phyloP scores from a whole-genome alignment of 2,329 filamentous ascomycete species.

The Claviceps fusiformis region DNA sequence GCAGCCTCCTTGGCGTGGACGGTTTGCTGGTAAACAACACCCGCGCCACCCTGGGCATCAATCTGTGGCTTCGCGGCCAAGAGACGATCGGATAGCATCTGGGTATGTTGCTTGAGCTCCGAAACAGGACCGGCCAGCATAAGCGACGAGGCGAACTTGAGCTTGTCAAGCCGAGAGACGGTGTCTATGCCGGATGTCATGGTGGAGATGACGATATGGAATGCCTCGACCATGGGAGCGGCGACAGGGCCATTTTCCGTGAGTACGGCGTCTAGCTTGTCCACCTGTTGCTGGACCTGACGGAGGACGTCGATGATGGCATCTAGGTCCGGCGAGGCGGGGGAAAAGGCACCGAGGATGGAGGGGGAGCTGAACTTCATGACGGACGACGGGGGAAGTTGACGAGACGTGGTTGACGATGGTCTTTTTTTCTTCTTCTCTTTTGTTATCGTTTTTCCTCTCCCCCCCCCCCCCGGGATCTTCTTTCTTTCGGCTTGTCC shows the following conservation, averaged over 20 bases:
- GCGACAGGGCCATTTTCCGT: background rate
- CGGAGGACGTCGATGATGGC: background rate
- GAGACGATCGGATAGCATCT: background rate
- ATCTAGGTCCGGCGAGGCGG: background rate
- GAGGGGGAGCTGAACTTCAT: background rate
- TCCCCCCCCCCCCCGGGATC: no score
- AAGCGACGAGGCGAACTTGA: background rate
- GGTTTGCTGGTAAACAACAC: background rate
- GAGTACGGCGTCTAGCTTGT: background rate
- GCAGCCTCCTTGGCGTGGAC: background rate
- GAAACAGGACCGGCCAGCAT: background rate
- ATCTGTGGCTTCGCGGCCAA: background rate
- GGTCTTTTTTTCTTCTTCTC: background rate
- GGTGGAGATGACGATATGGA: background rate
- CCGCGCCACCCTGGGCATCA: background rate
- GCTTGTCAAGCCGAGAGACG: background rate
- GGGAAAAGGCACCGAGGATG: background rate
- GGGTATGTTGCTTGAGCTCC: background rate
- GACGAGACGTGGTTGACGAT: background rate
- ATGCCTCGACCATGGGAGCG: background rate
- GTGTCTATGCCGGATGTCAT: background rate
- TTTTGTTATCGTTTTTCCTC: background rate
- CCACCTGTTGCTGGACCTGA: background rate
- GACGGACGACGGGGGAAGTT: background rate
- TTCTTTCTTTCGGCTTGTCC: no score